Conservation (phyloP, 495 filamentous ascomycete species). For the Rostrohypoxylon terebratum region DNA sequence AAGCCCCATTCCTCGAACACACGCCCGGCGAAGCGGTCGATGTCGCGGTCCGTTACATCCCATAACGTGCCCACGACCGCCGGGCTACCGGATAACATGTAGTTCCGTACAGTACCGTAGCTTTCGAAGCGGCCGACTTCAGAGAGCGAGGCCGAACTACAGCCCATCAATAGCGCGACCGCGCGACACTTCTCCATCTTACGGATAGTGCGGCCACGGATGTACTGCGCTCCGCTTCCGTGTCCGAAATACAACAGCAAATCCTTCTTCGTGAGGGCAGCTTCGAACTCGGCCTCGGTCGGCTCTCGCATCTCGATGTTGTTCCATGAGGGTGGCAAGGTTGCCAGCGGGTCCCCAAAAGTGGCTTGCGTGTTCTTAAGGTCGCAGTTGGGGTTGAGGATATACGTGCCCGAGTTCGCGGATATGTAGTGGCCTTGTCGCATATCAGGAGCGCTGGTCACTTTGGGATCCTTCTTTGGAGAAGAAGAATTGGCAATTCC, state of each 20-base stretch:
- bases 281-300: constrained; percentile 79
- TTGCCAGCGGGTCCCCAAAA: constrained; percentile 71
- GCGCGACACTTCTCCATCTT: constrained; percentile 73
- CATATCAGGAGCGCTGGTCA: constrained; percentile 3
- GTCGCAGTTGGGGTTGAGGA: constrained; percentile 89
- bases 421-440: constrained; percentile 67
- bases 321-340: constrained; percentile 68
- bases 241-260: constrained; percentile 95
- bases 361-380: constrained; percentile 80
- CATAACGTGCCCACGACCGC: constrained; percentile 91
- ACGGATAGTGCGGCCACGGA: constrained; percentile 81
- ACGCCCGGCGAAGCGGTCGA: constrained; percentile 85
- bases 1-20: constrained; percentile 89
- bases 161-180: constrained; percentile 92
- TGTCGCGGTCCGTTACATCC: constrained; percentile 98
- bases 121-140: constrained; percentile 90
- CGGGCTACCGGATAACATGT: constrained; percentile 84
- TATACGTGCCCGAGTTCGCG: constrained; percentile 75
- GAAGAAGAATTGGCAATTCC: constrained; percentile 5
- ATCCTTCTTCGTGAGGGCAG: constrained; percentile 67
- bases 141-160: constrained; percentile 79
- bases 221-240: constrained; percentile 94
- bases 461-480: constrained; percentile 25
- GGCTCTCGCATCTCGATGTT: constrained; percentile 74
- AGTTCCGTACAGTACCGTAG: constrained; percentile 88